Evolutionary conservation across 2,329 filamentous ascomycete species (phyloP).

Genomic region (Aspergillaceae sp.): DNA sequence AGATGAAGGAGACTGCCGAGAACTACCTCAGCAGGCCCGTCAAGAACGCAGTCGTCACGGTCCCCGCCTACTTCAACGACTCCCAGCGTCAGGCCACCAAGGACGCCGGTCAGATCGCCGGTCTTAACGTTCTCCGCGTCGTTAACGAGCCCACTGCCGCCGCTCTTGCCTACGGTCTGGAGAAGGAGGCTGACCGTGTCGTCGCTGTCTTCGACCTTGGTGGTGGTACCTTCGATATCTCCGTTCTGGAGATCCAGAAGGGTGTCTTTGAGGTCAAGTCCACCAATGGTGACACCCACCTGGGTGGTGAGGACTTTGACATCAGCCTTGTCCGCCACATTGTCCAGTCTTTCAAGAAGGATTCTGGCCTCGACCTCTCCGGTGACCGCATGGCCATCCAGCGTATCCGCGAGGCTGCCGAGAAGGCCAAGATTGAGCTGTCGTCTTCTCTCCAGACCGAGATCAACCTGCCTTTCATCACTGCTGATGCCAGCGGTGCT

Average conservation of each 20-base stretch:
- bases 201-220: constrained; percentile 96
- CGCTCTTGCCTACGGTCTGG: constrained; percentile 88
- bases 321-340: constrained; percentile 90
- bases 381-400: constrained; percentile 96
- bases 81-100: constrained; percentile 96
- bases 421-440: constrained; percentile 99
- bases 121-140: constrained; percentile 92
- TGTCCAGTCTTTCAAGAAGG: constrained; percentile 93
- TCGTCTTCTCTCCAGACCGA: constrained; percentile 92
- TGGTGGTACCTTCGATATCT: constrained; percentile 99
- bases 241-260: constrained; percentile 91
- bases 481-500: constrained; percentile 85
- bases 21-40: constrained; percentile 80
- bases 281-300: constrained; percentile 96
- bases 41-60: constrained; percentile 95
- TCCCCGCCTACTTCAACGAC: constrained; percentile 98
- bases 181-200: constrained; percentile 84
- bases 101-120: constrained; percentile 92
- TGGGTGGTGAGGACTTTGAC: constrained; percentile 97
- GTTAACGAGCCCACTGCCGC: constrained; percentile 97
- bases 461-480: constrained; percentile 98
- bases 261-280: constrained; percentile 99
- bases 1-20: constrained; percentile 99
- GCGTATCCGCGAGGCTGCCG: constrained; percentile 95
- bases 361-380: constrained; percentile 82